Percentiles rank a stretch among this genome's conserved stretches.
phyloP scores from a whole-genome alignment of 768 basidiomycete genomes.

The Vishniacozyma victoriae region DNA sequence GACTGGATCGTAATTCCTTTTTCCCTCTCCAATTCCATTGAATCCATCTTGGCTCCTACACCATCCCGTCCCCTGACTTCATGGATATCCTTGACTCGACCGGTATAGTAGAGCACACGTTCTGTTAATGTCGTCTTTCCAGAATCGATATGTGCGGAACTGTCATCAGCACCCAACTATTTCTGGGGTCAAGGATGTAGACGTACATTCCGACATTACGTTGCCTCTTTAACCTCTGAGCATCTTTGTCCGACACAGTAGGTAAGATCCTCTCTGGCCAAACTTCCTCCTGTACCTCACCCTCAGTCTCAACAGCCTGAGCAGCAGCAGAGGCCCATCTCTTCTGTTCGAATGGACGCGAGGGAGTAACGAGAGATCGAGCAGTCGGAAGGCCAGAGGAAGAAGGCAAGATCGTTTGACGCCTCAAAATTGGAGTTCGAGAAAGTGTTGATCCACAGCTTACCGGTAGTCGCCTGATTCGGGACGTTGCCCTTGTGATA shows the following conservation, averaged over 20 bases:
- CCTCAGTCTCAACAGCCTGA: conserved; percentile 14
- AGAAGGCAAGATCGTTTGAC: background rate
- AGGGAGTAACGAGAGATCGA: background rate
- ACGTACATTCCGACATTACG: conserved; percentile 82
- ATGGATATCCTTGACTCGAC: conserved; percentile 89
- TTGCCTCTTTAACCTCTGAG: conserved; percentile 62
- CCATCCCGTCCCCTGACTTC: conserved; percentile 92
- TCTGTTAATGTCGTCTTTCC: conserved; percentile 98
- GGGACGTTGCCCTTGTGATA: no score
- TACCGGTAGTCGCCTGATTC: no score
- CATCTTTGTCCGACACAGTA: conserved; percentile 58
- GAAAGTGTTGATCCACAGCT: no score
- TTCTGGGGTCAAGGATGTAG: background rate
- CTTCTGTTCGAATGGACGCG: background rate
- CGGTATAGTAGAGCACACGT: conserved; percentile 86
- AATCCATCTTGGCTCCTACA: conserved; percentile 99
- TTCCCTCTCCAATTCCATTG: conserved; percentile 96
- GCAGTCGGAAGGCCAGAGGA: background rate
- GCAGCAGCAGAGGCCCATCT: conserved; percentile 23
- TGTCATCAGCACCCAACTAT: background rate
- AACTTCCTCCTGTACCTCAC: conserved; percentile 17
- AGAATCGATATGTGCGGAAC: conserved; percentile 55
- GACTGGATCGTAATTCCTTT: conserved; percentile 99
- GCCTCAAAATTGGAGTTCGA: background rate
- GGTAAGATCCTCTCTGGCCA: conserved; percentile 45